phyloP scores from a whole-genome alignment of 371 early-diverging fungal genomes.

The Haplosporangium sp. region DNA sequence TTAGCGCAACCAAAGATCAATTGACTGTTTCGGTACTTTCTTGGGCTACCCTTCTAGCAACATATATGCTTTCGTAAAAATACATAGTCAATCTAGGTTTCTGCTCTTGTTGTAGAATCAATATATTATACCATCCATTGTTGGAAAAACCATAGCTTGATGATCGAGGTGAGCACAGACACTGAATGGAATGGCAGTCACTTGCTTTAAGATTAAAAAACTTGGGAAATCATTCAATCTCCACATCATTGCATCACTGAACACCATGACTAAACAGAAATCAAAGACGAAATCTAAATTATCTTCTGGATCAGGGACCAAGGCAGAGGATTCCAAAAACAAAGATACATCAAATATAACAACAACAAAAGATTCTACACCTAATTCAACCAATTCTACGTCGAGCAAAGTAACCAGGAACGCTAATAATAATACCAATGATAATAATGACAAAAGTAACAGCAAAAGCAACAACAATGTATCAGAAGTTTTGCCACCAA shows the following conservation, averaged over 20 bases:
- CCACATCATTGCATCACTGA: slow-evolving; percentile 11
- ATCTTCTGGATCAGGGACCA: background rate
- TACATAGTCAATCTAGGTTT: background rate
- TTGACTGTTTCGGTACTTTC: slow-evolving; percentile 41
- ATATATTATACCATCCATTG: background rate
- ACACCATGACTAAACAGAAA: background rate
- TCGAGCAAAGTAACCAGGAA: too few relatives aligned
- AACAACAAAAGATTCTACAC: slow-evolving; percentile 2
- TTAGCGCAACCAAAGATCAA: slow-evolving; percentile 16
- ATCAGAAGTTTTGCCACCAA: slow-evolving; percentile 33
- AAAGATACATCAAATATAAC: slow-evolving; percentile 3
- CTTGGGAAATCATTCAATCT: background rate
- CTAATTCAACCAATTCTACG: too few relatives aligned
- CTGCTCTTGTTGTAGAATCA: background rate
- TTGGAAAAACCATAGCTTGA: too few relatives aligned
- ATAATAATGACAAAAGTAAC: background rate
- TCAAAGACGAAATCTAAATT: background rate
- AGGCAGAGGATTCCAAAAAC: background rate
- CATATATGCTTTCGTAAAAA: slow-evolving; percentile 43
- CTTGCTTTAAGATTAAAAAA: too few relatives aligned
- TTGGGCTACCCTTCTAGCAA: slow-evolving; percentile 42
- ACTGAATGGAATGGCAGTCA: too few relatives aligned
- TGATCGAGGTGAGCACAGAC: too few relatives aligned
- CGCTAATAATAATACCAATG: background rate
- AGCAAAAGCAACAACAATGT: slow-evolving; percentile 4